These are phyloP conservation scores for Pseudohalonectria lignicola DNA, from an alignment of 2,329 filamentous ascomycete genomes.

Conservation along the genomic window DNA sequence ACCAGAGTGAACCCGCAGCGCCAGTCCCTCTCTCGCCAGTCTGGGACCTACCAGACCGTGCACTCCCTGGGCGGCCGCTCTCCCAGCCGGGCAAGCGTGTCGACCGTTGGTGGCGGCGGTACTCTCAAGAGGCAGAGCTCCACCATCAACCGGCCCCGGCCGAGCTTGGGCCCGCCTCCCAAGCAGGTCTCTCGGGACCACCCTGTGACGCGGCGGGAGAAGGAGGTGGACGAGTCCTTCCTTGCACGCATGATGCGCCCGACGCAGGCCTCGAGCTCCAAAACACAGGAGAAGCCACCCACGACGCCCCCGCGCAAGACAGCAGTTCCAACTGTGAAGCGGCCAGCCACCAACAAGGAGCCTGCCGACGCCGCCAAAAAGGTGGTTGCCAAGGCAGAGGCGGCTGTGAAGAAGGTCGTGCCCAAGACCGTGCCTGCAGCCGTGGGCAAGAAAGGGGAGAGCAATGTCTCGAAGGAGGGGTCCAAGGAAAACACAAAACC, in stretches of 20 bases:
- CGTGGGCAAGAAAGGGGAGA: too few species aligned
- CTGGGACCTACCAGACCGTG: conserved; percentile 21
- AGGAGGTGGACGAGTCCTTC: conserved; percentile 57
- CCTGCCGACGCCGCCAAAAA: conserved; percentile 11
- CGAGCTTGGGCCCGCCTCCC: conserved; percentile 46
- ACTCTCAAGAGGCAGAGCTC: conserved; percentile 33
- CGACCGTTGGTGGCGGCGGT: conserved; percentile 12
- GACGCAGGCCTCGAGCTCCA: conserved; percentile 57
- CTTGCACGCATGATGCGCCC: conserved; percentile 75
- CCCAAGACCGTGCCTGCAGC: too few species aligned
- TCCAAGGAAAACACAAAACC: not conserved
- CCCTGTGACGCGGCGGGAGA: conserved; percentile 34
- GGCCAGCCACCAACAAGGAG: conserved; percentile 1
- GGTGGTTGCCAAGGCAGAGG: conserved; percentile 2
- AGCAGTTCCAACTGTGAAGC: conserved; percentile 4
- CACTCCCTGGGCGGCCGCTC: conserved; percentile 24
- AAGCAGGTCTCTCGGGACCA: conserved; percentile 42
- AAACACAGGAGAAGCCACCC: conserved; percentile 54
- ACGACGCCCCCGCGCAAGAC: conserved; percentile 36
- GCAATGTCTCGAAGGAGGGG: too few species aligned
- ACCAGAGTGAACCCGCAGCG: conserved; percentile 39
- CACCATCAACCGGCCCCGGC: conserved; percentile 30
- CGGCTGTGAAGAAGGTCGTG: conserved; percentile 6
- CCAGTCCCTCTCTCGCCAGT: conserved; percentile 29
- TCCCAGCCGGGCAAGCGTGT: conserved; percentile 31